Conservation (phyloP, 306 rosid species). For the Albizia julibrissin region DNA sequence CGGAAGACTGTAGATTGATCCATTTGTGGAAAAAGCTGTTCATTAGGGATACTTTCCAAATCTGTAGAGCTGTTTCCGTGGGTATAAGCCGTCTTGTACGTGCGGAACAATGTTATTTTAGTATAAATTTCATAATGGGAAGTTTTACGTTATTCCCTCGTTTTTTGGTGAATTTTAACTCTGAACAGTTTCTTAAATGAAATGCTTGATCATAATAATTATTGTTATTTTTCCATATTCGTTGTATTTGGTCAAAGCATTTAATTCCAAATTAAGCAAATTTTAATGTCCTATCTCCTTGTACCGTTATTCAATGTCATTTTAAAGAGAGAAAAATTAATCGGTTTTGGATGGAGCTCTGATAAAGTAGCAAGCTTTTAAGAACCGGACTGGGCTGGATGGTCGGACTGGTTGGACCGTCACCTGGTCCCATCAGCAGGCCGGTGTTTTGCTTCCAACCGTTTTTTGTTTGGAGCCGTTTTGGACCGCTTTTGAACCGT, state of each 20-base stretch:
- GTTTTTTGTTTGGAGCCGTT: too few species aligned
- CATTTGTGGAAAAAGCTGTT: conserved; percentile 20
- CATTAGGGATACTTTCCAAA: conserved; percentile 3
- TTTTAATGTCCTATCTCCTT: neutral
- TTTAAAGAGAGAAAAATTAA: too few species aligned
- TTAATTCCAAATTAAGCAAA: conserved; percentile 12
- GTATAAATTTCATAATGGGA: conserved; percentile 15
- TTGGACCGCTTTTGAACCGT: too few species aligned
- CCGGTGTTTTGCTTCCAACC: too few species aligned
- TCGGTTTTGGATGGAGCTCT: neutral
- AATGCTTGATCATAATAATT: conserved; percentile 8
- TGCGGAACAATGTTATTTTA: neutral
- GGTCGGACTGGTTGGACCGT: too few species aligned
- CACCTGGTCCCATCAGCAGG: too few species aligned
- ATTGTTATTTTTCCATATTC: neutral
- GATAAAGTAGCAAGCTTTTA: neutral
- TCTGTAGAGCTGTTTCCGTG: conserved; percentile 2
- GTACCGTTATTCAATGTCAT: neutral
- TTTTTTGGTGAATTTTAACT: conserved; percentile 17
- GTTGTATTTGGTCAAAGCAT: neutral
- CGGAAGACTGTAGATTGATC: conserved; percentile 12
- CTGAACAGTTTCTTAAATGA: neutral
- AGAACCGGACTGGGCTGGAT: too few species aligned
- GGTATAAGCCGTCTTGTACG: conserved; percentile 4
- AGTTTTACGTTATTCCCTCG: neutral